Conservation (phyloP, 805 yeast genomes). For the Zygosaccharomyces gambellarensis region DNA sequence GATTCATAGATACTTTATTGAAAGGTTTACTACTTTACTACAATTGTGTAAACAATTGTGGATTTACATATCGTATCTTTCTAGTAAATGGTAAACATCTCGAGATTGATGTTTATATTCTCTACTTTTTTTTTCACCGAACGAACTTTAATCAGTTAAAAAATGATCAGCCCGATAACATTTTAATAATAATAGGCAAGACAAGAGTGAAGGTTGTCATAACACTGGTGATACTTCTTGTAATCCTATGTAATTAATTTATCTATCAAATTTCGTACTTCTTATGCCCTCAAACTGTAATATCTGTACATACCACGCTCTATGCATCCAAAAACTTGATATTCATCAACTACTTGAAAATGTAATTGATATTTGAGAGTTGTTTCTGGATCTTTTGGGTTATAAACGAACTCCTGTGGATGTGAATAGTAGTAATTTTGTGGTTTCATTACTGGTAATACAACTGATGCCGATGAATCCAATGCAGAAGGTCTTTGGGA, state of each 20-base stretch:
- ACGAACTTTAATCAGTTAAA: not conserved
- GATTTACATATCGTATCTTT: not conserved
- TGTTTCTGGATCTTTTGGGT: conserved; percentile 25
- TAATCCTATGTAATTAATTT: not conserved
- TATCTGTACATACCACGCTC: conserved; percentile 44
- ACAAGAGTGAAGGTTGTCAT: not conserved
- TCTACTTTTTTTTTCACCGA: not conserved
- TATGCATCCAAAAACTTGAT: conserved; percentile 39
- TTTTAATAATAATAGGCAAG: not conserved
- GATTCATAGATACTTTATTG: not conserved
- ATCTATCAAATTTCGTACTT: not conserved
- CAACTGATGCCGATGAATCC: conserved; percentile 9
- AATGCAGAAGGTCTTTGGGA: conserved; percentile 3
- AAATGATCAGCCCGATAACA: not conserved
- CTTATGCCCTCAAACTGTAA: conserved; percentile 38
- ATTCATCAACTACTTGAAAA: conserved; percentile 33
- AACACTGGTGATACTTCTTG: too few species aligned
- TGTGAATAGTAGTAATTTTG: conserved; percentile 18
- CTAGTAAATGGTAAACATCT: not conserved
- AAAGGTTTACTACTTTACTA: not conserved
- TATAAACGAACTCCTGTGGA: conserved; percentile 27
- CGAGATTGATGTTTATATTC: not conserved
- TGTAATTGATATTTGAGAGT: conserved; percentile 27
- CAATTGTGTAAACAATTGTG: not conserved
- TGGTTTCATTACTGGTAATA: conserved; percentile 8